These are phyloP conservation scores for Tuber magnatum DNA, from an alignment of 495 filamentous ascomycete species.

Conservation along the genomic window DNA sequence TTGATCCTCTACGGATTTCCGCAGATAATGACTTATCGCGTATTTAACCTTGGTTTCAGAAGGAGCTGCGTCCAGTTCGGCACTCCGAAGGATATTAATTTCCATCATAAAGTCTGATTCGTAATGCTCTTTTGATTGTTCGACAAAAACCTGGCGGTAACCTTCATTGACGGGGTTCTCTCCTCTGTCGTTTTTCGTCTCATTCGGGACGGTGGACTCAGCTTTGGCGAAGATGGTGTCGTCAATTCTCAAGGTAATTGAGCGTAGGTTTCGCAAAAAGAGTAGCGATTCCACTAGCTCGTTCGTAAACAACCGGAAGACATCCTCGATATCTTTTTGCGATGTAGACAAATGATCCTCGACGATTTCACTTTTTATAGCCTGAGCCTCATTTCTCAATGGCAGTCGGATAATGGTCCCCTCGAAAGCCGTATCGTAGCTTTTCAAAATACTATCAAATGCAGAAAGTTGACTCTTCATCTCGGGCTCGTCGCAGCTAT, in stretches of 20 bases:
- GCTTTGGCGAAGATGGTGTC: slow-evolving; percentile 32
- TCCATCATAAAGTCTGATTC: slow-evolving; percentile 28
- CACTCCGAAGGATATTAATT: slow-evolving; percentile 13
- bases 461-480: slow-evolving; percentile 44
- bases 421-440: slow-evolving; percentile 23
- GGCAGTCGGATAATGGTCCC: slow-evolving; percentile 47
- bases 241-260: slow-evolving; percentile 37
- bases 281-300: slow-evolving; percentile 43
- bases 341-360: slow-evolving; percentile 36
- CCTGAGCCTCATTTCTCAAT: slow-evolving; percentile 41
- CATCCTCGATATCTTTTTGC: slow-evolving; percentile 38
- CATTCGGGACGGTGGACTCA: slow-evolving; percentile 22
- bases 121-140: slow-evolving; percentile 15
- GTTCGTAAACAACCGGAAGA: slow-evolving; percentile 39
- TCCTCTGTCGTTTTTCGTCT: neutral
- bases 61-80: neutral
- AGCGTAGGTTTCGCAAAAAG: slow-evolving; percentile 43
- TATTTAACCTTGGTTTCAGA: slow-evolving; percentile 16
- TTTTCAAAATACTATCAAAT: slow-evolving; percentile 37
- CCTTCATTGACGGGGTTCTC: slow-evolving; percentile 22
- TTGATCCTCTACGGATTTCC: slow-evolving; percentile 11
- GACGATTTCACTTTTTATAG: slow-evolving; percentile 36
- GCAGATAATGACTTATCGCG: slow-evolving; percentile 26
- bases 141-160: slow-evolving; percentile 28
- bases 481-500: slow-evolving; percentile 26